Percentiles rank a stretch among this genome's conserved stretches.
These are phyloP conservation scores for Vaccinium vitisidaea DNA, from an alignment of 148 eudicot genomes.

Conservation along the genomic window DNA sequence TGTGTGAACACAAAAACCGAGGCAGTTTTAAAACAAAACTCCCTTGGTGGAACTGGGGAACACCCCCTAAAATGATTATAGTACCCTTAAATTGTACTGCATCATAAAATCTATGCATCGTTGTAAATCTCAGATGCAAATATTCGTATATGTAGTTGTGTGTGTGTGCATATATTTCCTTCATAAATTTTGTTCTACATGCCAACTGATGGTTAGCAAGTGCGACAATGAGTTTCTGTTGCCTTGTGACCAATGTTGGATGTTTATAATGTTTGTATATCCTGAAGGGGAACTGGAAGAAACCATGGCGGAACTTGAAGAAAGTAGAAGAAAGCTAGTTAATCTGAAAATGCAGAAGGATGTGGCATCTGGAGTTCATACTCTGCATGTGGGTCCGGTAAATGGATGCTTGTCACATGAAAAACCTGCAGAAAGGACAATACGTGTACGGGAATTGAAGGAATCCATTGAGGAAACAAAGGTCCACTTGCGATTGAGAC, in stretches of 20 bases:
- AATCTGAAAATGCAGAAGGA: constrained; percentile 83
- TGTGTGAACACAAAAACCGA: too few relatives aligned
- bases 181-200: not conserved
- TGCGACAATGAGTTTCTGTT: not conserved
- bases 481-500: constrained; percentile 36
- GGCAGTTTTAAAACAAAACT: too few relatives aligned
- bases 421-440: constrained; percentile 53
- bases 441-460: constrained; percentile 66
- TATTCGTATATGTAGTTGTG: not conserved
- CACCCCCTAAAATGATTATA: too few relatives aligned
- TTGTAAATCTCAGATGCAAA: not conserved
- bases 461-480: constrained; percentile 82
- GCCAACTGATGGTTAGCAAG: not conserved
- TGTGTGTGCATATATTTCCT: not conserved
- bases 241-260: not conserved
- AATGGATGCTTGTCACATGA: constrained; percentile 82
- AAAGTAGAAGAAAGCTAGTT: constrained; percentile 87
- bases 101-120: not conserved
- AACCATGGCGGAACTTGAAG: constrained; percentile 77
- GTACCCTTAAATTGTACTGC: too few relatives aligned
- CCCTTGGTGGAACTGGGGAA: too few relatives aligned
- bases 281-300: constrained; percentile 86
- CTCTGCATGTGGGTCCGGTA: constrained; percentile 41
- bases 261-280: constrained; percentile 5
- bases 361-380: constrained; percentile 55